Evolutionary conservation across 192 early-diverging fungal genomes (phyloP), one percentile per base, ranked within the genome.

Genomic region (Funneliformis geosporum): DNA sequence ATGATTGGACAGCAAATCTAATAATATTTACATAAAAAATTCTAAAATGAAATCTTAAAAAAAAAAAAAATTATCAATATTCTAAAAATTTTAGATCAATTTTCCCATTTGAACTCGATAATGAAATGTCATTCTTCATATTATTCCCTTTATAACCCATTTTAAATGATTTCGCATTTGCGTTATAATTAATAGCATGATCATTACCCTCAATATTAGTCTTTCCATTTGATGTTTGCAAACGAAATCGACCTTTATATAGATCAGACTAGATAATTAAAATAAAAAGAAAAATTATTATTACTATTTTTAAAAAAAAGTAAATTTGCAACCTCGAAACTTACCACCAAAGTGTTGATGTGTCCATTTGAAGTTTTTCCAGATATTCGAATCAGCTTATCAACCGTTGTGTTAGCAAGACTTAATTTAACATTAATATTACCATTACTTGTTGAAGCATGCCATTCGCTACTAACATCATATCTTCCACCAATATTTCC

Each of bases 211-310:
- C 18, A n/a, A 70, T 70, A 8, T 23, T 5, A 2, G n/a, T 25
- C 7, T 23, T 44, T 21, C 68, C 68, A 42, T 70, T 70, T 7
- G 68, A 70, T 8, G 68, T 70, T n/a, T 28, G 2, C 11, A 70
- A n/a, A n/a, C 42, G 18, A 42, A 70, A 70, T 39, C 68, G 68
- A 42, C 68, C 68, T 23, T 70, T 28, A 70, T 70, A 70, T 33
- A 5, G 14, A 42, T 70, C 68, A 14, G 68, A 70, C 68, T 70
- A 40, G n/a, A 70, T 21, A 9, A 69, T 16, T 1, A 27, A 70
- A 40, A 70, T 42, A 12, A 18, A 40, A n/a, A 11, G 18, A 43
- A 5, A 44, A 70, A 27, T 70, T 18, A 40, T 27, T 43, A 39
- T 11, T 18, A 18, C 1, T 3, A 25, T 21, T 21, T 40, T n/a